phyloP scores from a whole-genome alignment of 805 yeast species.

The Wickerhamomyces hampshirensis region DNA sequence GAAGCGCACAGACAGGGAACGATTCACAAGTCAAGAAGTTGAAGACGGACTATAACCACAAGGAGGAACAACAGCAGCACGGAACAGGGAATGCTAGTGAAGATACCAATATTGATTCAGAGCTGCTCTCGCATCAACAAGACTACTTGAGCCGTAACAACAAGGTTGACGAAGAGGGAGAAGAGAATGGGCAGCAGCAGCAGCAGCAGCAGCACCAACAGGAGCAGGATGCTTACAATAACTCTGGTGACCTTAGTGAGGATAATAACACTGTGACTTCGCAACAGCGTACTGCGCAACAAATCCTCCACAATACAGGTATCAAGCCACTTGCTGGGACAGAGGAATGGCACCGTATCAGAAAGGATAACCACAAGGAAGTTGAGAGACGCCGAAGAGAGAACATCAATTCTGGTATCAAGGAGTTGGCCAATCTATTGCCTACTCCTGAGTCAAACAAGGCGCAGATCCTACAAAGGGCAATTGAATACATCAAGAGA shows the following conservation, averaged over 20 bases:
- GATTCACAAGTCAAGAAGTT: neutral
- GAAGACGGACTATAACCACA: neutral
- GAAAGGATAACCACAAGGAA: conserved; percentile 91
- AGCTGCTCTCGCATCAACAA: conserved; percentile 17
- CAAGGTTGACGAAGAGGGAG: conserved; percentile 4
- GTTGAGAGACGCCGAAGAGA: conserved; percentile 93
- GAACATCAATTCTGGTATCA: conserved; percentile 81
- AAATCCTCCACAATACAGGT: conserved; percentile 13
- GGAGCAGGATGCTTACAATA: neutral
- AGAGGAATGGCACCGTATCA: conserved; percentile 77
- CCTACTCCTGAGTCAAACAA: conserved; percentile 86
- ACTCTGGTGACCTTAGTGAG: neutral
- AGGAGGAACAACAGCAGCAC: no score
- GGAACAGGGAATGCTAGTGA: no score
- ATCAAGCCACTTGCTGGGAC: conserved; percentile 65
- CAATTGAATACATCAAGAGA: conserved; percentile 86
- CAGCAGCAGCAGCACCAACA: conserved; percentile 1
- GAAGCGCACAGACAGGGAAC: conserved; percentile 6
- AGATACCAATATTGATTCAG: conserved; percentile 20
- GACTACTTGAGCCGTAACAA: conserved; percentile 9
- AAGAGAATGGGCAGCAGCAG: conserved; percentile 1
- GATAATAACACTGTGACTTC: neutral
- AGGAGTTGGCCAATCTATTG: conserved; percentile 67
- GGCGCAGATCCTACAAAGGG: conserved; percentile 82
- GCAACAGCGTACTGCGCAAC: conserved; percentile 10